These are phyloP conservation scores for Termitomyces sp. DNA, from an alignment of 768 basidiomycete genomes.

Conservation along the genomic window DNA sequence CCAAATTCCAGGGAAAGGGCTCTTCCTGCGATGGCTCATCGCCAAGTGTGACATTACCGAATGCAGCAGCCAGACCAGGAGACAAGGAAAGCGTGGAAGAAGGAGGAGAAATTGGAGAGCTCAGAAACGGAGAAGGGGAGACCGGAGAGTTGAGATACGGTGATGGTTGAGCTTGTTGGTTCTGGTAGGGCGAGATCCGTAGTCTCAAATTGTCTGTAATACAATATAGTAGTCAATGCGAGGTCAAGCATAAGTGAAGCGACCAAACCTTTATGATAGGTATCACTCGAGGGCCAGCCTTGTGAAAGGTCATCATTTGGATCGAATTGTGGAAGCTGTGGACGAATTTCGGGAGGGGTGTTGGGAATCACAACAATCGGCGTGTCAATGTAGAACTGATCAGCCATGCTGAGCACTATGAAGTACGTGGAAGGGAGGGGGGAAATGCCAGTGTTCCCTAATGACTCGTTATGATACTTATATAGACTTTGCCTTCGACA, in stretches of 20 bases:
- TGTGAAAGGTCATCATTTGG: background rate
- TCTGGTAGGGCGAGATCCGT: background rate
- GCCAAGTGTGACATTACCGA: background rate
- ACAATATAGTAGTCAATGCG: background rate
- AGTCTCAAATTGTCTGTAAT: slow-evolving; percentile 1
- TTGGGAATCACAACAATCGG: slow-evolving; percentile 9
- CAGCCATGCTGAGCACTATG: background rate
- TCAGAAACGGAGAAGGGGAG: background rate
- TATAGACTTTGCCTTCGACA: background rate
- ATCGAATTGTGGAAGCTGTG: background rate
- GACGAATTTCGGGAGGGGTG: slow-evolving; percentile 1
- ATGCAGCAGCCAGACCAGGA: slow-evolving; percentile 1
- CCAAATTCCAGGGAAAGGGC: background rate
- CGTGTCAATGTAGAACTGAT: background rate
- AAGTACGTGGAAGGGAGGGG: too few relatives aligned
- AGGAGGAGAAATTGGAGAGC: slow-evolving; percentile 1
- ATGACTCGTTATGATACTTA: background rate
- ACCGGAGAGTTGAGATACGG: slow-evolving; percentile 6
- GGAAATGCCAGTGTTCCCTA: background rate
- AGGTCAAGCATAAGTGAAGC: background rate
- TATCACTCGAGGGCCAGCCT: background rate
- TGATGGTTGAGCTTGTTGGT: background rate
- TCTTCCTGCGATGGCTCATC: background rate
- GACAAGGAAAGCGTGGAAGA: slow-evolving; percentile 9
- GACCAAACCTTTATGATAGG: slow-evolving; percentile 2